Evolutionary conservation across 805 yeast genomes (phyloP), one percentile per base, ranked within the genome.

Genomic region (Myxozyma monticola): DNA sequence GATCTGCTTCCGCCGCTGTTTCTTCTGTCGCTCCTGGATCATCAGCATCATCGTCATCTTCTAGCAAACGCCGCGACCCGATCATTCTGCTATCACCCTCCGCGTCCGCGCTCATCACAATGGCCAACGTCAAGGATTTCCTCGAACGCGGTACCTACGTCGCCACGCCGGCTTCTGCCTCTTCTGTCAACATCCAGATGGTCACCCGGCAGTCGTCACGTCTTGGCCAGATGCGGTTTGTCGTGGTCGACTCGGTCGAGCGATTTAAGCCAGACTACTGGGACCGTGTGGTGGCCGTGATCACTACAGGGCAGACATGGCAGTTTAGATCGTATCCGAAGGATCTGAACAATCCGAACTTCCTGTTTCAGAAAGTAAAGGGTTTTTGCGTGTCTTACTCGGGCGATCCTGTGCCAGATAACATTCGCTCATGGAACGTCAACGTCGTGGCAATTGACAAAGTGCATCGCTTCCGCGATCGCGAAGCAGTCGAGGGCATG

Each of bases 221-320:
- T 42, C 71, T 88, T 30, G 60, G 85, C 14, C 79, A 76, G 20
- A 73, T 83, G 44, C 77, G 80, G 38, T 84, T 87, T 62, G 75
- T 89, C 60, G 85, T 93, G 48, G 97, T 90, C 28, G 95, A 88
- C 65, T 85, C 87, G 49, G 88, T 89, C 4, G 95, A 89, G 46
- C 78, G 83, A 69, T 85, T 85, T 70, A 91, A 90, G 66, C 95
- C 96, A 2, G 98, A 93, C 67, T 88, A 93, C 70, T 93, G 99
- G 99, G 95, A 88, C 64, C 78, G 99, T 51, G 97, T 93, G 1
- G 87, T 91, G 42, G 97, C 96, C 0, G 86, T 93, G 33, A 84
- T 93, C 71, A 91, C 96, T 15, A 91, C 97, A 9, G 99, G 99
- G 10, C 99, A 93, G 71, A 76, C 83, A 47, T 93, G 99, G 99